phyloP scores from a whole-genome alignment of 1,139 yeast genomes.

The Saccharomyces pastorianus region DNA sequence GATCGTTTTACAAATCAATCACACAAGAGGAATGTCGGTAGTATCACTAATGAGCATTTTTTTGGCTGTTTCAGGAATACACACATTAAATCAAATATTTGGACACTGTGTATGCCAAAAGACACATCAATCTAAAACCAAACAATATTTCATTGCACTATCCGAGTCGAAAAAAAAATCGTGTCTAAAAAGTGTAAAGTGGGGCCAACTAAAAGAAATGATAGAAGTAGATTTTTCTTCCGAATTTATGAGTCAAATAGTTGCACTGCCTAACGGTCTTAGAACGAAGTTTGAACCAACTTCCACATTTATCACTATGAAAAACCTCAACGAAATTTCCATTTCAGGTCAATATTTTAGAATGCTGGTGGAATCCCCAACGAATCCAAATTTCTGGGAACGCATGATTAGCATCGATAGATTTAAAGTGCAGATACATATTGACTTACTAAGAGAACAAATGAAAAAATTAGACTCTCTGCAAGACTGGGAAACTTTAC shows the following conservation, averaged over 20 bases:
- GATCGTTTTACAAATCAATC: slow-evolving; percentile 30
- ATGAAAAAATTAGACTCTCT: slow-evolving; percentile 23
- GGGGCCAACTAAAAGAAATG: slow-evolving; percentile 16
- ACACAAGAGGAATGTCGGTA: slow-evolving; percentile 33
- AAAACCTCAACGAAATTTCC: slow-evolving; percentile 12
- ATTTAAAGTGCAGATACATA: slow-evolving; percentile 17
- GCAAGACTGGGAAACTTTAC: slow-evolving; percentile 36
- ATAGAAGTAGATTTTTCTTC: slow-evolving; percentile 22
- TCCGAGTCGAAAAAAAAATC: slow-evolving; percentile 18
- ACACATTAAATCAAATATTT: slow-evolving; percentile 44
- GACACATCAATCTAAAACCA: slow-evolving; percentile 27
- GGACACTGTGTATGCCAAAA: slow-evolving; percentile 24
- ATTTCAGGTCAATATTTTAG: slow-evolving; percentile 37
- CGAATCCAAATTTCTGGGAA: slow-evolving; percentile 42
- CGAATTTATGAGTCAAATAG: slow-evolving; percentile 25
- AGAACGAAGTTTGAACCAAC: slow-evolving; percentile 42
- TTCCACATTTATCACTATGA: slow-evolving; percentile 18
- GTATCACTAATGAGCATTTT: slow-evolving; percentile 46
- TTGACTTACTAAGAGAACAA: slow-evolving; percentile 26
- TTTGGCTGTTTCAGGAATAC: slow-evolving; percentile 47
- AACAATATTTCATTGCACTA: slow-evolving; percentile 20
- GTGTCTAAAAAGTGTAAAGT: slow-evolving; percentile 12
- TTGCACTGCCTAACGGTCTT: slow-evolving; percentile 42
- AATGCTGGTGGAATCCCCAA: slow-evolving; percentile 49
- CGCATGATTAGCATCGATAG: slow-evolving; percentile 42